Conservation (phyloP, 805 yeast genomes). For the Yamadazyma philogaea region DNA sequence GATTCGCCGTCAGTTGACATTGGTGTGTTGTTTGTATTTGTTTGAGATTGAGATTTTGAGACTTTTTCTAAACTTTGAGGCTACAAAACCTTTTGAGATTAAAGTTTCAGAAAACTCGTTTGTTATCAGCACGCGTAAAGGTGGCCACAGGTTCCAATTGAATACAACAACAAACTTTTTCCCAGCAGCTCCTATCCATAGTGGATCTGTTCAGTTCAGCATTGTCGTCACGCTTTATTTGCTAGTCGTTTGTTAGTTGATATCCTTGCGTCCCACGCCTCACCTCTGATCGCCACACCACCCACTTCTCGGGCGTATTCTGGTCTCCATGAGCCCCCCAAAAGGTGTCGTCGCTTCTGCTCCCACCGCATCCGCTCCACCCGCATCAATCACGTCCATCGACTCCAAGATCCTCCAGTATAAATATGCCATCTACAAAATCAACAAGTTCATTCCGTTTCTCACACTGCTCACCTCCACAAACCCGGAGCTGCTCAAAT, state of each 20-base stretch:
- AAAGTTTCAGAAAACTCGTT: background rate
- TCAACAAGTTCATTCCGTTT: constrained; percentile 35
- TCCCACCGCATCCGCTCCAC: no score
- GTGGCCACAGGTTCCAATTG: background rate
- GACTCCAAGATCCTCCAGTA: constrained; percentile 62
- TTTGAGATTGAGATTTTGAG: background rate
- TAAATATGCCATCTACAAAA: constrained; percentile 49
- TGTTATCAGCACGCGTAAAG: background rate
- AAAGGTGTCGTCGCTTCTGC: background rate
- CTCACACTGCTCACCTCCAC: constrained; percentile 16
- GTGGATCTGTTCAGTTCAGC: no score
- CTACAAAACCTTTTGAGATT: background rate
- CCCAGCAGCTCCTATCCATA: background rate
- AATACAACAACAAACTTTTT: background rate
- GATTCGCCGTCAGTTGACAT: background rate
- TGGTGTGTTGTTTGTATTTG: background rate
- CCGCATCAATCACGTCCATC: constrained; percentile 13
- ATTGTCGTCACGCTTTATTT: no score
- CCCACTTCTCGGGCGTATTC: background rate
- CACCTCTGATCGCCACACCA: background rate
- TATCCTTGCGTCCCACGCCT: background rate
- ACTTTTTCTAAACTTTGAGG: background rate
- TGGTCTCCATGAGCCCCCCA: background rate
- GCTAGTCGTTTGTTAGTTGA: background rate
- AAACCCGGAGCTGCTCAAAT: background rate